phyloP scores from a whole-genome alignment of 495 filamentous ascomycete genomes.

The Trichoderma orchidacearum region DNA sequence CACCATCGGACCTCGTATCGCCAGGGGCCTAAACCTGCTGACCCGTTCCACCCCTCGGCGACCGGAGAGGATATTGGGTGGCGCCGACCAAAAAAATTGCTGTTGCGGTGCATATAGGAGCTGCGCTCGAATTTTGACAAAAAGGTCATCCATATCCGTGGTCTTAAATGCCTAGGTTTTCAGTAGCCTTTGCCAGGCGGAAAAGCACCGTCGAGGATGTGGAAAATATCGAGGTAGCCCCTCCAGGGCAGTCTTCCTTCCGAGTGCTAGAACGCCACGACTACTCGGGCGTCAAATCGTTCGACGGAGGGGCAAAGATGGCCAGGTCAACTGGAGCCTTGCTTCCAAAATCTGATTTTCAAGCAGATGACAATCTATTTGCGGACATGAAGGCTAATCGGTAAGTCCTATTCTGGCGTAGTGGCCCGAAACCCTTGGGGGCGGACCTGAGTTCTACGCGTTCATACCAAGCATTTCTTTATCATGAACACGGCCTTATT shows the following conservation, averaged over 20 bases:
- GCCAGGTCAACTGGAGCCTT: slow-evolving; percentile 9
- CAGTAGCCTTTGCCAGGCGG: slow-evolving; percentile 34
- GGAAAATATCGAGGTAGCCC: slow-evolving; percentile 26
- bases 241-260: slow-evolving; percentile 19
- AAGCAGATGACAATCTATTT: slow-evolving; percentile 42
- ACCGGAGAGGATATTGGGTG: not conserved
- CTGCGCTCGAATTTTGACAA: not conserved
- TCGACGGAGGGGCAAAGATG: slow-evolving; percentile 24
- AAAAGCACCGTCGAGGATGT: slow-evolving; percentile 35
- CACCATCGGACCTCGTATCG: not conserved
- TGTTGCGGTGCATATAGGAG: not conserved
- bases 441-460: too few relatives aligned
- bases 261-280: slow-evolving; percentile 33
- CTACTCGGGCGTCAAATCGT: slow-evolving; percentile 20
- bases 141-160: not conserved
- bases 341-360: slow-evolving; percentile 13
- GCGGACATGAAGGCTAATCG: slow-evolving; percentile 38
- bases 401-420: slow-evolving; percentile 30
- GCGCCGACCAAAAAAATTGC: not conserved
- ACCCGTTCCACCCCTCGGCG: not conserved
- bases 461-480: too few relatives aligned
- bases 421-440: too few relatives aligned
- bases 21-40: not conserved
- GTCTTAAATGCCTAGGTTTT: slow-evolving; percentile 40
- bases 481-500: too few relatives aligned